Evolutionary conservation across 768 basidiomycete species (phyloP).

Genomic region (Mycena maculata): DNA sequence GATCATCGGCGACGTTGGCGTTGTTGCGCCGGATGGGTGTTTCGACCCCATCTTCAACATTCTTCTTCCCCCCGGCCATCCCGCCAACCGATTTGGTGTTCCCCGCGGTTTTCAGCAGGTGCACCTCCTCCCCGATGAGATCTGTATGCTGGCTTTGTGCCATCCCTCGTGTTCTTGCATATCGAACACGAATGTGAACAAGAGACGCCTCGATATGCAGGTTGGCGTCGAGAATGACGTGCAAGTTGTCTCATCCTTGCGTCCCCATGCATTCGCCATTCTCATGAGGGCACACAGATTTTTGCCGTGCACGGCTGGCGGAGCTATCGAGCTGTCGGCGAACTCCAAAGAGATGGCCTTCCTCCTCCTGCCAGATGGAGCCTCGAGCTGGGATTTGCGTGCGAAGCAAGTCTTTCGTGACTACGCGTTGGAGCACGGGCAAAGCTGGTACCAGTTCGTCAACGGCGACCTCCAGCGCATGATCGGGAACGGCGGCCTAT

Average conservation of each 20-base stretch:
- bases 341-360: conserved; percentile 14
- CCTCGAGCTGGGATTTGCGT: conserved; percentile 9
- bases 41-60: no score
- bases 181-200: conserved; percentile 6
- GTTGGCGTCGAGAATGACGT: no score
- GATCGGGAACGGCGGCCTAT: conserved; percentile 10
- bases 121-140: neutral
- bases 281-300: neutral
- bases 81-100: conserved; percentile 7
- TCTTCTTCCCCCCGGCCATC: neutral
- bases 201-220: conserved; percentile 5
- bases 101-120: no score
- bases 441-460: conserved; percentile 25
- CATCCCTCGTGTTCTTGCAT: conserved; percentile 7
- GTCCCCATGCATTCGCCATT: no score
- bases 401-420: conserved; percentile 1
- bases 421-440: conserved; percentile 21
- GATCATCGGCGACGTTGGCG: no score
- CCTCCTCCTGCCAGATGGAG: conserved; percentile 27
- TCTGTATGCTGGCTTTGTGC: neutral
- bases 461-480: conserved; percentile 14
- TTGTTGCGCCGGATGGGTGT: no score
- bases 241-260: no score
- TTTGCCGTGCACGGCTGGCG: neutral
- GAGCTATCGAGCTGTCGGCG: conserved; percentile 4